A percentile compares a stretch with the other conserved stretches of the same genome.
Conservation (phyloP, 2,329 filamentous ascomycete genomes). For the Diplocarpon mali region DNA sequence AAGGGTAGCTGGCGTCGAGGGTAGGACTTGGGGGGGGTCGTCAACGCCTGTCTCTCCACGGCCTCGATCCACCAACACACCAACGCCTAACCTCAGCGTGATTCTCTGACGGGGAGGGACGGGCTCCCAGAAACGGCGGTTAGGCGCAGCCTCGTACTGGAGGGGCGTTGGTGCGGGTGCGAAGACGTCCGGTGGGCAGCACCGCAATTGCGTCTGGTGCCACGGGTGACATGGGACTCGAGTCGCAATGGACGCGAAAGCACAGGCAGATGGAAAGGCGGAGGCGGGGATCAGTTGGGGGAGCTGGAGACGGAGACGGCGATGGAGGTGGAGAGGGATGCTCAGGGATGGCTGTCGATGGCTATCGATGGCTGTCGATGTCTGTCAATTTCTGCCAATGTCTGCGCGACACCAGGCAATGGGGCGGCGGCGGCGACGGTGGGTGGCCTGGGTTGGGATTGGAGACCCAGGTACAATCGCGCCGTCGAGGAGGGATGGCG, state of each 20-base stretch:
- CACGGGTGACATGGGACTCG: conserved; percentile 8
- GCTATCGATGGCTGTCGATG: too few relatives aligned
- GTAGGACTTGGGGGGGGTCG: conserved; percentile 1
- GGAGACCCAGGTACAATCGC: too few relatives aligned
- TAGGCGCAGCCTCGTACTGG: not conserved
- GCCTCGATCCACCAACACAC: not conserved
- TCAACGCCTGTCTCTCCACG: not conserved
- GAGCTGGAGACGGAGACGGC: not conserved
- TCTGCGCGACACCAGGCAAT: too few relatives aligned
- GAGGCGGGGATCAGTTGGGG: conserved; percentile 5
- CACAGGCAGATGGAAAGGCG: conserved; percentile 2
- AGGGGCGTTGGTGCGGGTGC: not conserved
- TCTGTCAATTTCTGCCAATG: too few relatives aligned
- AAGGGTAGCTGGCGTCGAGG: conserved; percentile 8
- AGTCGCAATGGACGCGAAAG: conserved; percentile 4
- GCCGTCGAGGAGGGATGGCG: too few relatives aligned
- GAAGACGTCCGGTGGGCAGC: not conserved
- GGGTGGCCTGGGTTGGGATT: too few relatives aligned
- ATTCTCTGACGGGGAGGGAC: not conserved
- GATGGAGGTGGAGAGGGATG: not conserved
- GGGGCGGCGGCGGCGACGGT: too few relatives aligned
- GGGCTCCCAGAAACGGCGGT: not conserved
- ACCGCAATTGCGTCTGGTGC: conserved; percentile 9
- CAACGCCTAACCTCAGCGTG: too few relatives aligned
- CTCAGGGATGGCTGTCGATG: too few relatives aligned